phyloP scores from a whole-genome alignment of 805 yeast genomes.

The Starmerella powellii region DNA sequence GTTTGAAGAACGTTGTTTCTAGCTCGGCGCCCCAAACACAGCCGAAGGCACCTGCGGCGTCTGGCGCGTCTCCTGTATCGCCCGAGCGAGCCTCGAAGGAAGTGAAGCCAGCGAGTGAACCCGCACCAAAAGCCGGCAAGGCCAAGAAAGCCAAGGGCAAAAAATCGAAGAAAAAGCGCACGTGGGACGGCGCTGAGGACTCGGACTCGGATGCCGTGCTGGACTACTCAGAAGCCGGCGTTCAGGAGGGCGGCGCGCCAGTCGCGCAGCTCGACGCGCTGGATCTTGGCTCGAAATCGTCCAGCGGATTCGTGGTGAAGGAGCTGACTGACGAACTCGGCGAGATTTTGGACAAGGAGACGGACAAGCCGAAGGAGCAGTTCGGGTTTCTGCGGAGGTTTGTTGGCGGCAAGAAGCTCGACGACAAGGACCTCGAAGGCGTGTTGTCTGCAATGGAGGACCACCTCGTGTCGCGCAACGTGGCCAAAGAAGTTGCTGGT shows the following conservation, averaged over 20 bases:
- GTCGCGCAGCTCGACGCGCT: conserved; percentile 24
- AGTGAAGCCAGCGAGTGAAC: background rate
- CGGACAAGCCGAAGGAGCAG: conserved; percentile 28
- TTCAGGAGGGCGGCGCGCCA: conserved; percentile 21
- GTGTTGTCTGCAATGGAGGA: conserved; percentile 56
- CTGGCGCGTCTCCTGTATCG: background rate
- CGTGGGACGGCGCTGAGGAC: conserved; percentile 48
- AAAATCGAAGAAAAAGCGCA: conserved; percentile 38
- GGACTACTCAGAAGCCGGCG: conserved; percentile 41
- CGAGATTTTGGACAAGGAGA: conserved; percentile 27
- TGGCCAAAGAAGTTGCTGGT: conserved; percentile 79
- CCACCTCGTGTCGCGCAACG: conserved; percentile 73
- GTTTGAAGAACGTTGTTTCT: conserved; percentile 20
- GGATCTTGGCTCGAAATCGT: conserved; percentile 35
- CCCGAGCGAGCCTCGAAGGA: too few relatives aligned
- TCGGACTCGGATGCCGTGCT: conserved; percentile 34
- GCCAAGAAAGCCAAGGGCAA: background rate
- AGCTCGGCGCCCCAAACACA: background rate
- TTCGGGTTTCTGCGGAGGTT: conserved; percentile 49
- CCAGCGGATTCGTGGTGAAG: conserved; percentile 51
- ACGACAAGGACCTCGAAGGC: conserved; percentile 50
- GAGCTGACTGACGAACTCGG: conserved; percentile 47
- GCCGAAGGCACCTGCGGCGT: background rate
- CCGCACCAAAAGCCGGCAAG: too few relatives aligned
- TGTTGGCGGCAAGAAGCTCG: conserved; percentile 58